Evolutionary conservation across 2,329 filamentous ascomycete genomes (phyloP).

Genomic region (Sporothrix schenckii): DNA sequence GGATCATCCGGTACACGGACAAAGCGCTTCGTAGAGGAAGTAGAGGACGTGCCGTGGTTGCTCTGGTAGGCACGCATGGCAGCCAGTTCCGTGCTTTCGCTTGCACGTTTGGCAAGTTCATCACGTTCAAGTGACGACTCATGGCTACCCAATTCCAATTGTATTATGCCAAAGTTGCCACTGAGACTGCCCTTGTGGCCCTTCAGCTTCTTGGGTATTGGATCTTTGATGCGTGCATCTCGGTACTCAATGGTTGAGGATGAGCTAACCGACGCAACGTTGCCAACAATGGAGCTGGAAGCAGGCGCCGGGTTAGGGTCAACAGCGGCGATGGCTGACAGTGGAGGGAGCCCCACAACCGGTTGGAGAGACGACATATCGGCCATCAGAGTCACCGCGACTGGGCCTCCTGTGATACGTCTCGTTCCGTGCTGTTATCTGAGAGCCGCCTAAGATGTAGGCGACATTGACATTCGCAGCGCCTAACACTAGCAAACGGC

Average conservation of each 20-base stretch:
- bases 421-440: neutral
- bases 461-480: neutral
- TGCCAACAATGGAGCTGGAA: neutral
- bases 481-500: neutral
- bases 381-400: neutral
- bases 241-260: slow-evolving; percentile 33
- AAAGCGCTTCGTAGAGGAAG: slow-evolving; percentile 50
- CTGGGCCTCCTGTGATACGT: too few relatives aligned
- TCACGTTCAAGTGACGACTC: slow-evolving; percentile 52
- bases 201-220: slow-evolving; percentile 65
- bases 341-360: slow-evolving; percentile 33
- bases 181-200: slow-evolving; percentile 59
- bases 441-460: neutral
- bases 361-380: slow-evolving; percentile 34
- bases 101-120: slow-evolving; percentile 62
- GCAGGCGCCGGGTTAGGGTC: slow-evolving; percentile 14
- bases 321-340: slow-evolving; percentile 33
- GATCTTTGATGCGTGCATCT: slow-evolving; percentile 59
- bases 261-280: neutral
- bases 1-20: slow-evolving; percentile 42
- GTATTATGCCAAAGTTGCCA: slow-evolving; percentile 66
- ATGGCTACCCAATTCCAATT: slow-evolving; percentile 57
- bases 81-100: slow-evolving; percentile 62
- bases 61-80: slow-evolving; percentile 59
- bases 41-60: slow-evolving; percentile 56